These are phyloP conservation scores for Magnaporthiopsis incrustans DNA, from an alignment of 2,329 filamentous ascomycete species.

Conservation along the genomic window DNA sequence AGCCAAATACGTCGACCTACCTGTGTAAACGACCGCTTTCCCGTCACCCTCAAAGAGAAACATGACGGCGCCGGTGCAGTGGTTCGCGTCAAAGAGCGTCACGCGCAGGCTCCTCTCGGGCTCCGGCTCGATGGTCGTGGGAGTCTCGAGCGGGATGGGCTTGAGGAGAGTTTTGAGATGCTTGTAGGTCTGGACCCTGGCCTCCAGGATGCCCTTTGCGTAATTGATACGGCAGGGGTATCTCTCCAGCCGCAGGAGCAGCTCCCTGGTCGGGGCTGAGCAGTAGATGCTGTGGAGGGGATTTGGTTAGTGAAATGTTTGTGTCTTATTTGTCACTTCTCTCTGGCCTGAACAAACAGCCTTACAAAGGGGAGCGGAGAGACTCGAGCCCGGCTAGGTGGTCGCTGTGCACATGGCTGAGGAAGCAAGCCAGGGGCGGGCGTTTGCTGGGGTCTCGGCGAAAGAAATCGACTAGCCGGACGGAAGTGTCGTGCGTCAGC, in stretches of 20 bases:
- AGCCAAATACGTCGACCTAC: neutral
- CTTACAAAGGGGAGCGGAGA: constrained; percentile 64
- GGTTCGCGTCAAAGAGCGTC: constrained; percentile 84
- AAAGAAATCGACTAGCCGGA: constrained; percentile 72
- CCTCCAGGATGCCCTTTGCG: constrained; percentile 68
- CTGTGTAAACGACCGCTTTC: constrained; percentile 77
- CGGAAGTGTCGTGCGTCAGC: neutral
- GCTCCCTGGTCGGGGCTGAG: constrained; percentile 72
- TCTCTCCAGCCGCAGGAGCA: constrained; percentile 73
- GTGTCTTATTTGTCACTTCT: neutral
- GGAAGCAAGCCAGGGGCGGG: constrained; percentile 72
- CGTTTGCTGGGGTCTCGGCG: constrained; percentile 43
- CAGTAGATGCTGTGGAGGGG: constrained; percentile 64
- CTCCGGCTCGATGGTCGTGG: constrained; percentile 65
- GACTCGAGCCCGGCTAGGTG: constrained; percentile 76
- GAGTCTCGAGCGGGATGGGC: constrained; percentile 73
- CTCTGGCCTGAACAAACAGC: constrained; percentile 10
- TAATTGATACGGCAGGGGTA: constrained; percentile 76
- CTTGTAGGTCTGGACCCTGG: constrained; percentile 65
- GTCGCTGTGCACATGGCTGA: constrained; percentile 90
- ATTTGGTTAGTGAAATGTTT: neutral
- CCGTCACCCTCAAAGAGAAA: constrained; percentile 73
- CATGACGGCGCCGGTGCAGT: constrained; percentile 86
- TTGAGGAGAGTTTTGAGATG: constrained; percentile 70
- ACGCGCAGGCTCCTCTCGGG: constrained; percentile 65